Conservation (phyloP, 768 basidiomycete species). For the Galerina sulciceps region DNA sequence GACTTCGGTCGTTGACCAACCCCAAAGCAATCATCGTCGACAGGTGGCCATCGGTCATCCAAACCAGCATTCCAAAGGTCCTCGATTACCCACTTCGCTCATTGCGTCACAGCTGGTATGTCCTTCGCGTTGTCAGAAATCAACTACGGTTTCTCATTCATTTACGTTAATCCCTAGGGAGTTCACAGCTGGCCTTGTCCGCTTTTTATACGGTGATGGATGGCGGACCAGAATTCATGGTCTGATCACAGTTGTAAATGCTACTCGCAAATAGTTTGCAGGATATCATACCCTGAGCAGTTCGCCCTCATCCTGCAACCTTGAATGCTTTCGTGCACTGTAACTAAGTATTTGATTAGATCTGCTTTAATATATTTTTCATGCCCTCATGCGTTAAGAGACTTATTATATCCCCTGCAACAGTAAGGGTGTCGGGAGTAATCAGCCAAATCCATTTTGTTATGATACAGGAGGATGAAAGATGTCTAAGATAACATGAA, state of each 20-base stretch:
- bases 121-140: conserved; percentile 9
- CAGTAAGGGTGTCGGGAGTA: background rate
- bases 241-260: conserved; percentile 41
- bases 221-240: conserved; percentile 53
- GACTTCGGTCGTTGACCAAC: conserved; percentile 85
- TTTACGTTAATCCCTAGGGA: conserved; percentile 38
- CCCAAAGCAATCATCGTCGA: conserved; percentile 88
- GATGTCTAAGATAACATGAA: background rate
- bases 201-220: conserved; percentile 55
- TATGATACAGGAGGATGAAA: conserved; percentile 11
- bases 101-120: conserved; percentile 74
- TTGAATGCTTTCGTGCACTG: conserved; percentile 1
- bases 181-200: conserved; percentile 52
- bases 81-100: conserved; percentile 88
- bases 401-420: background rate
- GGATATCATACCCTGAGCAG: background rate
- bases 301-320: background rate
- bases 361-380: conserved; percentile 17
- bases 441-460: background rate
- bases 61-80: conserved; percentile 84
- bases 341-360: conserved; percentile 2
- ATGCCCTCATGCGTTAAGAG: conserved; percentile 2
- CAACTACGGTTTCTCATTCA: background rate
- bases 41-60: conserved; percentile 80
- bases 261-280: conserved; percentile 27